Base-by-base conservation (phyloP, 169 alveolate species). In the Perkinsus marinus region DNA sequence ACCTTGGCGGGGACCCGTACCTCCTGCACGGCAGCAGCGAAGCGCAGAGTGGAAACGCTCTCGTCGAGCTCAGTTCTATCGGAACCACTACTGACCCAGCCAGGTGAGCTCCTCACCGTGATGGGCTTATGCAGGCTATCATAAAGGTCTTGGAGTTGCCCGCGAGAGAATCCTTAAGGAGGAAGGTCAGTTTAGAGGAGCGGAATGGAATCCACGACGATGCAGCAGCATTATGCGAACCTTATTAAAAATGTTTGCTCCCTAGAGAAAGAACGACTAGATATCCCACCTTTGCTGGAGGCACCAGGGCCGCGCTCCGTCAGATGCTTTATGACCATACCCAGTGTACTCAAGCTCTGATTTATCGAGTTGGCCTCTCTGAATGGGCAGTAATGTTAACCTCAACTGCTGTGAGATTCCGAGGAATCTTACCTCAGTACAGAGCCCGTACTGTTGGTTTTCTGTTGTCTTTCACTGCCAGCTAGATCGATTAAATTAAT, bases 121-220 rank as follows among this genome's bases (percentile, higher is more conserved):
- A 13, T 26, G 79, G 79, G 22, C 79, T 57, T 13, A 57, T 26
- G 79, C 79, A 57, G 22, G 93, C 93, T 7, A 92, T 92, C 92
- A 92, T 90, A 43, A 92, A 90, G 89, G 93, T 92, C 92, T 92
- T 92, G 39, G 92, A 90, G 92, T 92, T 92, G 39, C 93, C 93
- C 36, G 68, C 46, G 68, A 92, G 90, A 34, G 92, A 90, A 30
- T 90, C 89, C 39, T 19, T 41, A 34, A 90, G 92, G 57, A 43
- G 69, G 89, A 22, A 43, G 36, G 93, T 92, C 41, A 92, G 93
- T 89, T 92, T 92, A 37, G 93, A 92, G 68, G 90, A 90, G n/a
- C 93, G 90, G 68, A 57, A 92, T 19, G 93, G 93, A 37, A 92
- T 57, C 79, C 79, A 57, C 34, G 79, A 13, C 30, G 79, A 13